phyloP scores from a whole-genome alignment of 768 basidiomycete genomes.

The Gymnopilus dilepis region DNA sequence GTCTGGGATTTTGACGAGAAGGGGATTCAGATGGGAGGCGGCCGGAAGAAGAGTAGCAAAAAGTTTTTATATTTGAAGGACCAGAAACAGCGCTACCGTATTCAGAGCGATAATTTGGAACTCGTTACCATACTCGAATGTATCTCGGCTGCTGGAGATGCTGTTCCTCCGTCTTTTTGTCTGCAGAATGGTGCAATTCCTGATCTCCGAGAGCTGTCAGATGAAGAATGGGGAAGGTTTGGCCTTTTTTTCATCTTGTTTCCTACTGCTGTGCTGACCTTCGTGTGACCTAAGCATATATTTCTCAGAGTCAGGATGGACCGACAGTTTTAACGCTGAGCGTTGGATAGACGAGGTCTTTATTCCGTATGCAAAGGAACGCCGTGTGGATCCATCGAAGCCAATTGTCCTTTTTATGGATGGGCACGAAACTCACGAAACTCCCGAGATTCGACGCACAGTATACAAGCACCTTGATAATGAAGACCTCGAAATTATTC shows the following conservation, averaged over 20 bases:
- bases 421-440: slow-evolving; percentile 43
- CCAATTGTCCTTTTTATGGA: slow-evolving; percentile 39
- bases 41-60: slow-evolving; percentile 23
- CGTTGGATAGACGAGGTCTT: slow-evolving; percentile 37
- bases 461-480: slow-evolving; percentile 15
- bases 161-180: slow-evolving; percentile 33
- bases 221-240: slow-evolving; percentile 5
- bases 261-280: neutral
- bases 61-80: slow-evolving; percentile 27
- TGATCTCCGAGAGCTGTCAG: slow-evolving; percentile 5
- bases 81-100: slow-evolving; percentile 22
- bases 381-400: slow-evolving; percentile 17
- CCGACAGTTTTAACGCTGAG: slow-evolving; percentile 29
- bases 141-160: slow-evolving; percentile 38
- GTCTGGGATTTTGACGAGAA: slow-evolving; percentile 45
- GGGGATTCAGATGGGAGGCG: slow-evolving; percentile 37
- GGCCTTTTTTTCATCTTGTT: slow-evolving; percentile 1
- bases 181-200: slow-evolving; percentile 26
- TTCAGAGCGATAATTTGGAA: slow-evolving; percentile 40
- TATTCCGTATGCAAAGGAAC: slow-evolving; percentile 29
- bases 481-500: slow-evolving; percentile 24
- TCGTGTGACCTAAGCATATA: slow-evolving; percentile 26
- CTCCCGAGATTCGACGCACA: slow-evolving; percentile 17
- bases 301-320: slow-evolving; percentile 40
- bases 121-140: slow-evolving; percentile 48